phyloP scores from a whole-genome alignment of 371 early-diverging fungal species.

The Mucor mucedo region DNA sequence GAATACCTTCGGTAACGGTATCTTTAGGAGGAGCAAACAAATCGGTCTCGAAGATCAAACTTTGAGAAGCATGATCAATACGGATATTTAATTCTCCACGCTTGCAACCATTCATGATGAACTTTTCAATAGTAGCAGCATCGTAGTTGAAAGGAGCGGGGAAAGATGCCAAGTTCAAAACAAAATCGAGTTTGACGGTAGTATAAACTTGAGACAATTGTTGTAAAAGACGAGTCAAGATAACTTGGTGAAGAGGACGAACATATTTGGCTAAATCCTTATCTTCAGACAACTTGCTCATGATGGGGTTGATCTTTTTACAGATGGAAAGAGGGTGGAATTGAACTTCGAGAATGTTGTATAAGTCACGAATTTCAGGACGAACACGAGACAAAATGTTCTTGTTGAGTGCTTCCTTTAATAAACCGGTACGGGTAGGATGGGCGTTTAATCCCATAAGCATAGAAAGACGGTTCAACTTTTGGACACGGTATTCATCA shows the following conservation, averaged over 20 bases:
- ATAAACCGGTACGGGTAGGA: slow-evolving; percentile 89
- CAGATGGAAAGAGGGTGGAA: slow-evolving; percentile 98
- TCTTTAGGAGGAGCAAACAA: slow-evolving; percentile 76
- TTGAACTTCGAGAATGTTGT: slow-evolving; percentile 93
- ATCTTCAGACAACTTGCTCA: slow-evolving; percentile 74
- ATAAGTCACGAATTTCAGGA: slow-evolving; percentile 90
- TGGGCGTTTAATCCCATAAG: slow-evolving; percentile 84
- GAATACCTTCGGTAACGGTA: slow-evolving; percentile 79
- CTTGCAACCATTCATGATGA: slow-evolving; percentile 96
- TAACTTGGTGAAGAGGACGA: slow-evolving; percentile 91
- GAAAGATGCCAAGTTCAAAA: slow-evolving; percentile 89
- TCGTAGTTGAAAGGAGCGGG: slow-evolving; percentile 85
- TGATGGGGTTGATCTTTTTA: slow-evolving; percentile 90
- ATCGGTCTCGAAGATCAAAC: slow-evolving; percentile 90
- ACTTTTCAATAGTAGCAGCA: slow-evolving; percentile 91
- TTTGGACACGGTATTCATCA: slow-evolving; percentile 86
- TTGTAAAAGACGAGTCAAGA: slow-evolving; percentile 93
- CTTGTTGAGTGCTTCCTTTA: slow-evolving; percentile 88
- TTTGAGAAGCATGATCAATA: slow-evolving; percentile 90
- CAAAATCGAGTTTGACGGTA: slow-evolving; percentile 91
- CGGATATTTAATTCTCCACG: slow-evolving; percentile 95
- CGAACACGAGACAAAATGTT: slow-evolving; percentile 86
- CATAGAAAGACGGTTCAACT: slow-evolving; percentile 83
- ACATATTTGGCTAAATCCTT: slow-evolving; percentile 86
- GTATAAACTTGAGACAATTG: slow-evolving; percentile 97